These are phyloP conservation scores for Acanthamoeba sp. DNA, from an alignment of 208 protist genomes.

Conservation along the genomic window DNA sequence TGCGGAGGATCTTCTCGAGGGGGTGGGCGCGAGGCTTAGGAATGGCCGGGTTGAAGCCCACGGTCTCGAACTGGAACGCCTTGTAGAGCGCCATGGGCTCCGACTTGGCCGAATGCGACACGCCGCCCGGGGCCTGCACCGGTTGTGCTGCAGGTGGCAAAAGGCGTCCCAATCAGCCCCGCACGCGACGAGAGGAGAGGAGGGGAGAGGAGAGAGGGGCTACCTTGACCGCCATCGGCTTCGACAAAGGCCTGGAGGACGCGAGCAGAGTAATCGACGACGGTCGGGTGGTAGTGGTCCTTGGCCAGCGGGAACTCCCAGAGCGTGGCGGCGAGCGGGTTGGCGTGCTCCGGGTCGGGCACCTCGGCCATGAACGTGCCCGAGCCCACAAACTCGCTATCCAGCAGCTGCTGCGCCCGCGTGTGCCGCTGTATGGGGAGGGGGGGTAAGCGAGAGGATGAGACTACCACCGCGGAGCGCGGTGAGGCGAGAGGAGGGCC, in stretches of 20 bases:
- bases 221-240: conserved; percentile 70
- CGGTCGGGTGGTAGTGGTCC: conserved; percentile 69
- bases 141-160: conserved; percentile 33
- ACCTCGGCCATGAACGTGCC: conserved; percentile 78
- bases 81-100: conserved; percentile 70
- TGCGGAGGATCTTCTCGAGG: conserved; percentile 64
- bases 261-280: neutral
- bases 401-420: conserved; percentile 73
- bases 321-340: conserved; percentile 79
- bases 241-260: conserved; percentile 50
- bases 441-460: too few relatives aligned
- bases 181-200: neutral
- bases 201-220: neutral
- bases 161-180: neutral
- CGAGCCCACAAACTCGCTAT: conserved; percentile 76
- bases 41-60: conserved; percentile 81
- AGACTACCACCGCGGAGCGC: neutral
- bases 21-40: conserved; percentile 74
- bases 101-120: conserved; percentile 27
- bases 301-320: conserved; percentile 79
- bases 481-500: neutral
- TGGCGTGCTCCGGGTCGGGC: conserved; percentile 81
- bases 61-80: conserved; percentile 65
- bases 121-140: conserved; percentile 51
- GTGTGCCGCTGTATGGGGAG: conserved; percentile 39